These are phyloP conservation scores for Aquilaria malaccensis DNA, from an alignment of 345 rosid species.

Conservation along the genomic window DNA sequence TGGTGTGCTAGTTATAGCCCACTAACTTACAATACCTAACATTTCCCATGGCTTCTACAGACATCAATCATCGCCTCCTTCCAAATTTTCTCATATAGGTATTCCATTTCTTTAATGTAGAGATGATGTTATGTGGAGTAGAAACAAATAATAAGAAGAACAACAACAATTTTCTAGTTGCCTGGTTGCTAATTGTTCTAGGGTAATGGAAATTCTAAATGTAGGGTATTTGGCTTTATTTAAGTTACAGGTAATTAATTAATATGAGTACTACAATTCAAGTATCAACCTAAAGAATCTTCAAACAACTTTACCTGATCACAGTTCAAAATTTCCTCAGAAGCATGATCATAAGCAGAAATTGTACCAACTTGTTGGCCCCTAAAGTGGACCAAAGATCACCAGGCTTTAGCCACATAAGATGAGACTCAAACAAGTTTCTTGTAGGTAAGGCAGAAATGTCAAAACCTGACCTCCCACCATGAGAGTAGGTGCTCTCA, in stretches of 20 bases:
- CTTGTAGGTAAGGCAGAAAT: slow-evolving; percentile 73
- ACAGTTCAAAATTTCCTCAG: slow-evolving; percentile 89
- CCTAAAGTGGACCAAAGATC: slow-evolving; percentile 67
- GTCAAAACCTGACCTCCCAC: slow-evolving; percentile 65
- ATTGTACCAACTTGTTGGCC: slow-evolving; percentile 87
- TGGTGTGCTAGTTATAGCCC: slow-evolving; percentile 98
- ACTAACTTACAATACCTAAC: slow-evolving; percentile 99
- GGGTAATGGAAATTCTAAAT: background rate
- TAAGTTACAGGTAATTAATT: background rate
- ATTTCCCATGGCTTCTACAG: slow-evolving; percentile 78
- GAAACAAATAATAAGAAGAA: too few relatives aligned
- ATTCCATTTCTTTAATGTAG: background rate
- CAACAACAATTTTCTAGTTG: too few relatives aligned
- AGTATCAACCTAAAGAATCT: background rate
- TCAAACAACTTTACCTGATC: slow-evolving; percentile 65
- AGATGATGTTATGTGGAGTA: background rate
- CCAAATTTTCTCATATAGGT: slow-evolving; percentile 96
- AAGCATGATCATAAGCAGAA: slow-evolving; percentile 89
- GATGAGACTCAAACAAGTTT: slow-evolving; percentile 91
- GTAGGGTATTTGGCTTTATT: background rate
- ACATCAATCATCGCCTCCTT: slow-evolving; percentile 71
- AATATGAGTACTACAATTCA: too few relatives aligned
- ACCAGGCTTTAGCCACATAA: slow-evolving; percentile 96
- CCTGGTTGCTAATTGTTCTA: too few relatives aligned
- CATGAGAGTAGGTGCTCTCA: slow-evolving; percentile 54